Base-by-base conservation (phyloP, 202 grass and related monocot species). In the Tripidium arundinaceum region DNA sequence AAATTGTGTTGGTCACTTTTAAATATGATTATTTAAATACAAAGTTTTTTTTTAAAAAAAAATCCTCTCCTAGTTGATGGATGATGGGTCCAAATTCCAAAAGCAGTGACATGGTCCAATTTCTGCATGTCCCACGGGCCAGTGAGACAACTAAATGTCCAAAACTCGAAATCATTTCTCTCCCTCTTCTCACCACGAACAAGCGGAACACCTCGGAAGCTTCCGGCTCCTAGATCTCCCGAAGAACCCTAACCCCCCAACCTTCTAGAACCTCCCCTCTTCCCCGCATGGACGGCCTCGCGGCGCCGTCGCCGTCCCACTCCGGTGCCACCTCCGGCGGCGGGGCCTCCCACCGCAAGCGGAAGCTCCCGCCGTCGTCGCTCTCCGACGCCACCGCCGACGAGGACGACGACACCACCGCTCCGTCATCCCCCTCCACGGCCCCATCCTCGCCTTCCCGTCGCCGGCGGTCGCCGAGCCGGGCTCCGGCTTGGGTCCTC, bases 331-430 rank as follows among this genome's bases (percentile, higher is more conserved):
- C 82, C 1, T 94, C 89, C 62, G 89, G 80, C 34, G 89, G 83
- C 2, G 87, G 82, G 5, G 78, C 72, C 18, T 80, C 87, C 36
- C 81, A 89, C 72, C 86, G 87, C 57, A 90, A 99, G 80, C 65
- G 85, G 80, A 85, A 99, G 92, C 81, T 93, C 68, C 93, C 86
- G 43, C 77, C 86, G 31, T 83, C 92, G 36, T 81, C 90, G 26
- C 67, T 90, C 38, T 91, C 76, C 4, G 81, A 86, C 39, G 89
- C 87, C 76, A 79, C 90, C 2, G 86, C 81, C 16, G 87, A 83
- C 60, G 89, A 85, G 62, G 74, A 87, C 80, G 88, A 90, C 74
- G 93, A 92, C 81, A 90, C 84, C 70, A 83, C 82, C 29, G 84
- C 86, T 13, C 87, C 79, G 38, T 85, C 79, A 6, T 85, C 83